These are phyloP conservation scores for Diplodia corticola DNA, from an alignment of 2,329 filamentous ascomycete genomes.

Conservation along the genomic window DNA sequence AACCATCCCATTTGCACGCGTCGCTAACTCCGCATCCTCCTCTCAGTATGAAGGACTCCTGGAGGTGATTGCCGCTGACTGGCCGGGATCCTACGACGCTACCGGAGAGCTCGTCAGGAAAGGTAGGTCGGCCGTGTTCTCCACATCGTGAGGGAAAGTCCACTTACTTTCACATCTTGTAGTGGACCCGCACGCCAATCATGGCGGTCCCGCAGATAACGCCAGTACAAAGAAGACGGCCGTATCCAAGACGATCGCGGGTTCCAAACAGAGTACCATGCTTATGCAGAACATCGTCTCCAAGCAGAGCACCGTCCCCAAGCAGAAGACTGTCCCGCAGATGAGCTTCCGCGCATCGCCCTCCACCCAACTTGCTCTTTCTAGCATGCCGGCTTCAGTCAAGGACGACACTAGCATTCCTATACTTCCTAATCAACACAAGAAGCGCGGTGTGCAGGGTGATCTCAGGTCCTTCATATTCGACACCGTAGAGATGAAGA, in stretches of 20 bases:
- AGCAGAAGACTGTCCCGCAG: neutral
- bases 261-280: too few species aligned
- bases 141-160: neutral
- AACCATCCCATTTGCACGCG: too few species aligned
- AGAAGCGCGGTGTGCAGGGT: neutral
- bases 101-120: neutral
- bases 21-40: neutral
- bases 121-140: neutral
- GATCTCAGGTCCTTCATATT: too few species aligned
- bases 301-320: neutral
- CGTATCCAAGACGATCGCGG: too few species aligned
- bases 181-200: neutral
- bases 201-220: neutral
- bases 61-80: neutral
- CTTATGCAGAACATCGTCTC: too few species aligned
- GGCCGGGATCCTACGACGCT: neutral
- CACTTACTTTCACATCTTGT: neutral
- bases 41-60: neutral
- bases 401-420: neutral
- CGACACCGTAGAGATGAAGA: neutral
- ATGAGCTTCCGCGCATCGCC: too few species aligned
- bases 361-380: neutral
- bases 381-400: neutral
- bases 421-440: accelerated
- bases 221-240: neutral